Conservation (phyloP, 1,139 yeast genomes). For the Candida buenavistaensis region DNA sequence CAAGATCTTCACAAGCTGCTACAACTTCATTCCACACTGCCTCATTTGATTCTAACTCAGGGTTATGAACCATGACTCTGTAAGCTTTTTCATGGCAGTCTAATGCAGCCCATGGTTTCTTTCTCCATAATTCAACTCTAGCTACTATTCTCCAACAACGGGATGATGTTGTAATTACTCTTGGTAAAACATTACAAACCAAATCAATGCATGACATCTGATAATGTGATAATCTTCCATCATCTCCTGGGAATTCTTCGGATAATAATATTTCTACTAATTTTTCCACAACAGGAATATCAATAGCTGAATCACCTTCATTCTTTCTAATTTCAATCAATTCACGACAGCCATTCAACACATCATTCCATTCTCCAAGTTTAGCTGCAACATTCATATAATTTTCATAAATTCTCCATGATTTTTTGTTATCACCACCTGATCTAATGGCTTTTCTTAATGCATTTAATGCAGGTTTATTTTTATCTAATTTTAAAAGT, state of each 20-base stretch:
- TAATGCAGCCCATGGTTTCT: conserved; percentile 82
- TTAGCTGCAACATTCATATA: conserved; percentile 80
- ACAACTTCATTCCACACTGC: conserved; percentile 76
- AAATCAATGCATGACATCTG: conserved; percentile 71
- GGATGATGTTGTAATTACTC: conserved; percentile 66
- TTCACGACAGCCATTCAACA: conserved; percentile 66
- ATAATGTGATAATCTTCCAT: conserved; percentile 49
- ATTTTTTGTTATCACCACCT: conserved; percentile 63
- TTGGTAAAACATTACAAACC: conserved; percentile 64
- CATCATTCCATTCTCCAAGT: conserved; percentile 85
- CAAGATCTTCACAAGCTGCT: conserved; percentile 74
- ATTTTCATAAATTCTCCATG: conserved; percentile 93
- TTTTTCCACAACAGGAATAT: conserved; percentile 73
- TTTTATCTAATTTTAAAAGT: conserved; percentile 60
- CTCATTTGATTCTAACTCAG: conserved; percentile 65
- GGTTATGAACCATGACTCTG: conserved; percentile 65
- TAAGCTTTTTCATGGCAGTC: conserved; percentile 87
- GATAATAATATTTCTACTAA: conserved; percentile 64
- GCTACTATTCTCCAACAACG: conserved; percentile 85
- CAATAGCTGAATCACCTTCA: conserved; percentile 68
- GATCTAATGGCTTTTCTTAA: conserved; percentile 71
- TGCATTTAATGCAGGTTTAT: conserved; percentile 80
- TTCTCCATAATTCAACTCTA: conserved; percentile 83
- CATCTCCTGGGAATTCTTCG: conserved; percentile 50
- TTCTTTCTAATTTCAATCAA: conserved; percentile 50